Percentiles rank a stretch among this genome's conserved stretches.
These are phyloP conservation scores for Sarocladiaceae sp. DNA, from an alignment of 2,329 filamentous ascomycete genomes.

Conservation along the genomic window DNA sequence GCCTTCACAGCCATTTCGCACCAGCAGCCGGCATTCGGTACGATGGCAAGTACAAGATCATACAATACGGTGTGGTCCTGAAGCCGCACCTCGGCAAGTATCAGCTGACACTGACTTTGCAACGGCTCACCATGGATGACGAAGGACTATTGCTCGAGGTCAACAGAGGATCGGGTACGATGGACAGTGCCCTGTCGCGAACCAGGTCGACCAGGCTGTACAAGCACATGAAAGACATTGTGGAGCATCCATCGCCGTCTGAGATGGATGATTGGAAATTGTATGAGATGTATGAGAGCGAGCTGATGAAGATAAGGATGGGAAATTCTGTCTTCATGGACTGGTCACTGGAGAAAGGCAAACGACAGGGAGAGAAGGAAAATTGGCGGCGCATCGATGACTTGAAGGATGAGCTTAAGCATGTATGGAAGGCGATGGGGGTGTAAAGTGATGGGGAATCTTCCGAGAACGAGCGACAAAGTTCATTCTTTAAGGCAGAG, in stretches of 20 bases:
- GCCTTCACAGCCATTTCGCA: constrained; percentile 43
- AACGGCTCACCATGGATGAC: too few species aligned
- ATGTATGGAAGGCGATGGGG: background rate
- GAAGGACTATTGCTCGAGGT: too few species aligned
- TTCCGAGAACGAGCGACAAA: too few species aligned
- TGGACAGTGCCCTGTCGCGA: too few species aligned
- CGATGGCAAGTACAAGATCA: constrained; percentile 50
- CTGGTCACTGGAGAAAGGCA: constrained; percentile 31
- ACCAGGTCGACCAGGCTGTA: too few species aligned
- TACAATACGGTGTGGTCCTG: constrained; percentile 38
- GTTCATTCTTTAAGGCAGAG: too few species aligned
- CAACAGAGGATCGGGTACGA: too few species aligned
- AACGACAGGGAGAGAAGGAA: constrained; percentile 21
- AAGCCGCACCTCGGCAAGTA: constrained; percentile 33
- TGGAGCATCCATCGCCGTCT: constrained; percentile 43
- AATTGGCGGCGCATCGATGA: constrained; percentile 21
- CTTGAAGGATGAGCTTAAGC: constrained; percentile 12
- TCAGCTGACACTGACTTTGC: constrained; percentile 39
- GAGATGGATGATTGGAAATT: constrained; percentile 51
- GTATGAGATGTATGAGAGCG: constrained; percentile 40
- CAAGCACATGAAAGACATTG: constrained; percentile 35
- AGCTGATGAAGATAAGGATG: constrained; percentile 30
- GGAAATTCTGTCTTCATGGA: constrained; percentile 34
- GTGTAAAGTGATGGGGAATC: too few species aligned
- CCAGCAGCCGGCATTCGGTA: constrained; percentile 48